Conservation (phyloP, 441 rosid genomes). For the Eugenia klotzschiana region DNA sequence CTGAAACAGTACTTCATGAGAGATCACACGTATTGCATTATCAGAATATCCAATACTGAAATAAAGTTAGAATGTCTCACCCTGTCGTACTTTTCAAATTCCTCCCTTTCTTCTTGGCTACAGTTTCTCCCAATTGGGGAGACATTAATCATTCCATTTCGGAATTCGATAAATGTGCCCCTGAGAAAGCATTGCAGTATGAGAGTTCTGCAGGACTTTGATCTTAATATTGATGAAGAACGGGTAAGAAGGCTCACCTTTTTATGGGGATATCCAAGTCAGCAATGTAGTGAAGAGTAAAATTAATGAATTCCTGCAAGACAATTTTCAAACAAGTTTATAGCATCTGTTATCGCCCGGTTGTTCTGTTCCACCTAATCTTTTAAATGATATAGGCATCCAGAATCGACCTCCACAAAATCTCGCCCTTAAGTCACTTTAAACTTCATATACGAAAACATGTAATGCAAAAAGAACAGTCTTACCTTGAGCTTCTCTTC, state of each 20-base stretch:
- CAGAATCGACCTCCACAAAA: not conserved
- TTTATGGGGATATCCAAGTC: slow-evolving; percentile 97
- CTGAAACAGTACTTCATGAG: slow-evolving; percentile 25
- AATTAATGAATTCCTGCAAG: slow-evolving; percentile 71
- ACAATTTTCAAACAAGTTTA: not conserved
- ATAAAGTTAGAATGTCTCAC: slow-evolving; percentile 16
- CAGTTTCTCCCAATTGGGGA: slow-evolving; percentile 98
- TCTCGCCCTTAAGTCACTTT: not conserved
- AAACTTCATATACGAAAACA: not conserved
- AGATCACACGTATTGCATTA: not conserved
- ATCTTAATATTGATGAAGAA: not conserved
- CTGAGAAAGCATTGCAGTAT: slow-evolving; percentile 23
- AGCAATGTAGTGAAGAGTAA: slow-evolving; percentile 78
- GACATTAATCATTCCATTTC: slow-evolving; percentile 93
- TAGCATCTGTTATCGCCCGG: not conserved
- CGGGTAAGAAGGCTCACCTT: slow-evolving; percentile 28
- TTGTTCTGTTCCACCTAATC: not conserved
- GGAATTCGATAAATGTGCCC: slow-evolving; percentile 95
- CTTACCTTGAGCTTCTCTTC: slow-evolving; percentile 74
- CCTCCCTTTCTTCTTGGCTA: slow-evolving; percentile 98
- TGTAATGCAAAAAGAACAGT: not conserved
- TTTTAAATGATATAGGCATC: not conserved
- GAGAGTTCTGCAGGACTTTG: not conserved
- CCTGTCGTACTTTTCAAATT: slow-evolving; percentile 89
- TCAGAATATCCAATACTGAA: not conserved